Evolutionary conservation across 805 yeast species (phyloP), one percentile per base, ranked within the genome.

Genomic region (Nakazawaea ernobii): DNA sequence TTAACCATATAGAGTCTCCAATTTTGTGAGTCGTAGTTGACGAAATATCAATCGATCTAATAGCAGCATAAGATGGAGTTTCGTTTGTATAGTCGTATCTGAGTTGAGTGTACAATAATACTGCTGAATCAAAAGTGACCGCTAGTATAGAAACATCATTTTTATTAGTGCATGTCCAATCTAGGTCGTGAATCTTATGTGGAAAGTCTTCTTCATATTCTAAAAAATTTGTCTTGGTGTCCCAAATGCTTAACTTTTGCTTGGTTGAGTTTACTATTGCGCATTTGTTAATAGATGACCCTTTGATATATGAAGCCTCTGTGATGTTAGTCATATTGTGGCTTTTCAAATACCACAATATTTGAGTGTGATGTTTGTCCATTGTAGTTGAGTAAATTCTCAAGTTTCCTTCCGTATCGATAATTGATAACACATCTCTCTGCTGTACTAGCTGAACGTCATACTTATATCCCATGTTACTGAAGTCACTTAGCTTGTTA

Each of bases 1-100:
- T 73, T 53, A 92, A 68, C 97, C 97, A 92, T 11, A 85, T 71
- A 13, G 95, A 84, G 60, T 91, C 97, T 7, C 96, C 97, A 50
- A 91, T 89, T 13, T 71, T 71, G 59, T 90, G 96, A 0, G 86
- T 69, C 0, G 97, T 90, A 57, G 76, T 86, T 32, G 73, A 73
- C 1, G 80, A 70, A 2, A 91, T 79, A 56, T 85, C 90, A 37
- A 89, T 76, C 50, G 77, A 76, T 57, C 87, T 84, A 49, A 91
- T 77, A 0, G 86, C 81, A 0, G 85, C 77, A 73, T 86, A 91
- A 1, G 92, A 74, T 2, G 96, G 92, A 0, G 81, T 73, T 20
- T 74, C 72, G 56, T 88, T 87, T 1, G 97, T 89, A 59, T 91
- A 92, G 59, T 91, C 97, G 60, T 85, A 89, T 48, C 97, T 74